These are phyloP conservation scores for Elsinoe batatas DNA, from an alignment of 2,329 filamentous ascomycete genomes.

Conservation along the genomic window DNA sequence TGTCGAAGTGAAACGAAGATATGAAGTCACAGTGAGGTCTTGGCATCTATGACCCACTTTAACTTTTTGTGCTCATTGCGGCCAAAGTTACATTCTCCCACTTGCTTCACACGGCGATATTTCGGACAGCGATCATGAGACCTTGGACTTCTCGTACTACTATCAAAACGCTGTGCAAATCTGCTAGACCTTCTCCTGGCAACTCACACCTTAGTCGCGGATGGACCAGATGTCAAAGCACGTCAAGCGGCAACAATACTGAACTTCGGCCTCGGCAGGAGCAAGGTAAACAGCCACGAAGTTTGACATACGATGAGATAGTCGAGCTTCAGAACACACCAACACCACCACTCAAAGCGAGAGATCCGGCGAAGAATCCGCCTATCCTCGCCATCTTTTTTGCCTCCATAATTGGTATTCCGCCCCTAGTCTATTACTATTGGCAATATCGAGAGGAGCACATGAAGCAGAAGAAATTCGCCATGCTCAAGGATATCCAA, in stretches of 20 bases:
- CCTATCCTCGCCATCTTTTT: constrained; percentile 14
- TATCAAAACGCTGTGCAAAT: too few relatives aligned
- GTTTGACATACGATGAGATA: constrained; percentile 2
- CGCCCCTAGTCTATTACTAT: constrained; percentile 23
- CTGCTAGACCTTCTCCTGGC: neutral
- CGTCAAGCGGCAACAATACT: neutral
- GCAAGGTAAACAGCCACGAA: neutral
- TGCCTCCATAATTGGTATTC: constrained; percentile 20
- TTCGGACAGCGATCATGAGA: too few relatives aligned
- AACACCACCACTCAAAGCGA: neutral
- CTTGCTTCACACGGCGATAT: too few relatives aligned
- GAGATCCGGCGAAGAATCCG: constrained; percentile 2
- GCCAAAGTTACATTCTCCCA: neutral
- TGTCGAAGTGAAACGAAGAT: neutral
- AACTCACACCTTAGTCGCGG: neutral
- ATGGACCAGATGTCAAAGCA: neutral
- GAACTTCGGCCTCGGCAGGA: neutral
- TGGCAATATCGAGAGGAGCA: constrained; percentile 25
- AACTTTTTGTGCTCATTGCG: neutral
- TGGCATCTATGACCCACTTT: neutral
- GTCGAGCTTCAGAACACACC: neutral
- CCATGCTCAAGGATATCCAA: constrained; percentile 23
- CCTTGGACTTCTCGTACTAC: too few relatives aligned
- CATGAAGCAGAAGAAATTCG: constrained; percentile 26
- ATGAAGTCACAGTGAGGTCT: neutral